phyloP scores from a whole-genome alignment of 1,284 basidiomycete species.

The Pascua guehoae region DNA sequence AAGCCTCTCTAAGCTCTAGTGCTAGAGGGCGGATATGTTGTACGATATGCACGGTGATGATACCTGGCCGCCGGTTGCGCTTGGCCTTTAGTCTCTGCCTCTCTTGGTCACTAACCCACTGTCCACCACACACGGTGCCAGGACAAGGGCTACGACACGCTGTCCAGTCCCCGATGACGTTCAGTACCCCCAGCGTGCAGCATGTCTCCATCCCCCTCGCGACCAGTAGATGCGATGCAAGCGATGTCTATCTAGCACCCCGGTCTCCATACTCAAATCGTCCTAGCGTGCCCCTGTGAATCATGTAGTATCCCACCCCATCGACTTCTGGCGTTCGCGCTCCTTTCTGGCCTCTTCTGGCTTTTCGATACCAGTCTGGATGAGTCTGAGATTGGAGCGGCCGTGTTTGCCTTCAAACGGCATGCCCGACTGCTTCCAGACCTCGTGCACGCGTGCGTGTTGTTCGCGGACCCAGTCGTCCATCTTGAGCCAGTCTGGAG shows the following conservation, averaged over 20 bases:
- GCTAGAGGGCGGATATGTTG: slow-evolving; percentile 7
- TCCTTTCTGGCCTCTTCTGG: slow-evolving; percentile 35
- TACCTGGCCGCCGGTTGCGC: neutral
- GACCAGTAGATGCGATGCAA: no score
- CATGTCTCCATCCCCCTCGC: no score
- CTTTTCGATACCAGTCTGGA: slow-evolving; percentile 33
- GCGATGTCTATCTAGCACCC: no score
- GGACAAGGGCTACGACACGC: no score
- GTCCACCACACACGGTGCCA: no score
- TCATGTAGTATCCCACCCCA: slow-evolving; percentile 40
- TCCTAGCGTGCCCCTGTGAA: no score
- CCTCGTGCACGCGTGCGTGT: slow-evolving; percentile 28
- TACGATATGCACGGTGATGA: slow-evolving; percentile 10
- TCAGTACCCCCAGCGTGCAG: no score
- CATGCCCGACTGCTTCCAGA: slow-evolving; percentile 39
- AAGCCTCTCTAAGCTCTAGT: slow-evolving; percentile 67
- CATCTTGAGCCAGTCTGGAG: slow-evolving; percentile 46
- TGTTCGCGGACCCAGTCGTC: slow-evolving; percentile 46
- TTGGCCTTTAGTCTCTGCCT: no score
- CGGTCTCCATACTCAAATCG: neutral
- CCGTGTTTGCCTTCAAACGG: slow-evolving; percentile 40
- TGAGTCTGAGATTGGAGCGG: slow-evolving; percentile 28
- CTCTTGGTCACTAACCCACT: no score
- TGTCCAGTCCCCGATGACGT: no score
- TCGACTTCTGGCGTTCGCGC: slow-evolving; percentile 43